phyloP scores from a whole-genome alignment of 23 red algal species.

The Gracilaria domingensis region DNA sequence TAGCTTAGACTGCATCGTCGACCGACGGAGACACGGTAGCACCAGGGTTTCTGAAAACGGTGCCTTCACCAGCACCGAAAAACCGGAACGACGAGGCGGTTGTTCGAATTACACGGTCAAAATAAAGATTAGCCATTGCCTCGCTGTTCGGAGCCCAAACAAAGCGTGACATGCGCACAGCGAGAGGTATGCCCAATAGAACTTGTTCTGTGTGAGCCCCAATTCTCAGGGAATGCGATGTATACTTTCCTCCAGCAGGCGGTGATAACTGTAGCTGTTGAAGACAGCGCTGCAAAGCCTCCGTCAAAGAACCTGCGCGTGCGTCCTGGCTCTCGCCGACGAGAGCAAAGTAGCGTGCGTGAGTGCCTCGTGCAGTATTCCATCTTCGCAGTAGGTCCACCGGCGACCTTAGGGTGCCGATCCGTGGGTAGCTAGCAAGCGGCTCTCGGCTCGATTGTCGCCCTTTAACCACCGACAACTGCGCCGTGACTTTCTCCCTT shows the following conservation, averaged over 20 bases:
- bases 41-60: too few relatives aligned
- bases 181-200: neutral
- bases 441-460: neutral
- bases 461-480: slow-evolving; percentile 21
- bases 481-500: neutral
- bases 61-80: neutral
- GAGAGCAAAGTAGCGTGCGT: slow-evolving; percentile 33
- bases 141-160: neutral
- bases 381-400: slow-evolving; percentile 3
- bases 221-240: slow-evolving; percentile 12
- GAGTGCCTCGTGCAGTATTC: neutral
- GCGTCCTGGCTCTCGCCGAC: neutral
- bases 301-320: neutral
- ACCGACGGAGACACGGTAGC: too few relatives aligned
- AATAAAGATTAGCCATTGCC: slow-evolving; percentile 9
- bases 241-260: neutral
- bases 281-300: neutral
- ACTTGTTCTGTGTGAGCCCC: slow-evolving; percentile 23
- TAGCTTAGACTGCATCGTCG: too few relatives aligned
- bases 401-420: neutral
- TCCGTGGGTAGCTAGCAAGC: neutral
- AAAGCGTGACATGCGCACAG: slow-evolving; percentile 14
- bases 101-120: slow-evolving; percentile 18
- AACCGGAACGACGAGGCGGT: slow-evolving; percentile 26
- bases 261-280: neutral